A percentile compares a stretch with the other conserved stretches of the same genome.
phyloP scores from a whole-genome alignment of 2,329 filamentous ascomycete genomes.

The Aspergillus novoparasiticus region DNA sequence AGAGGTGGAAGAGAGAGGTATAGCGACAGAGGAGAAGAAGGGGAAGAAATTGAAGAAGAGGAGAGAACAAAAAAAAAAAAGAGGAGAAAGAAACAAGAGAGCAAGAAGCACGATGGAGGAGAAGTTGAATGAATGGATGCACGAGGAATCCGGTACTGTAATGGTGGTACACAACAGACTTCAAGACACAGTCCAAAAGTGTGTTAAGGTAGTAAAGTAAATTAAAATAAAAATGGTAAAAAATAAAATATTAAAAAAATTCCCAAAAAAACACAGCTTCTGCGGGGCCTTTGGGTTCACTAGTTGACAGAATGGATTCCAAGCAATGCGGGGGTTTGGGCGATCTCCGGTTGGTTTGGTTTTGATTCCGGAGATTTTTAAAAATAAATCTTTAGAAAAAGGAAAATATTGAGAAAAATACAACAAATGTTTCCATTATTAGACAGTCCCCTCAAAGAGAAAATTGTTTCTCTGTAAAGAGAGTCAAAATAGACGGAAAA shows the following conservation, averaged over 20 bases:
- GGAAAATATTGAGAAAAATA: not conserved
- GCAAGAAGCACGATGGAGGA: conserved; percentile 18
- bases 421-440: not conserved
- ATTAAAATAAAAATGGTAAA: not conserved
- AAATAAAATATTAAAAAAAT: not conserved
- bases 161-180: conserved; percentile 1
- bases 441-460: not conserved
- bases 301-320: conserved; percentile 16
- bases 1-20: not conserved
- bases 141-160: conserved; percentile 12
- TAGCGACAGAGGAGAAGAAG: conserved; percentile 5
- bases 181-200: not conserved
- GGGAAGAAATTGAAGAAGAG: conserved; percentile 12
- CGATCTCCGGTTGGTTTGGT: conserved; percentile 15
- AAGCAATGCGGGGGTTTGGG: conserved; percentile 24
- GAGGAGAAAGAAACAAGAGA: conserved; percentile 14
- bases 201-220: not conserved
- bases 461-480: not conserved
- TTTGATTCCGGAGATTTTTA: conserved; percentile 1
- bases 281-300: conserved; percentile 18
- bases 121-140: conserved; percentile 27
- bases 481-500: not conserved
- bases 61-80: conserved; percentile 11
- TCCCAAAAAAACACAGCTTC: not conserved
- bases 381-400: not conserved